Conservation (phyloP, 768 basidiomycete genomes). For the Leccinum incarnatum region DNA sequence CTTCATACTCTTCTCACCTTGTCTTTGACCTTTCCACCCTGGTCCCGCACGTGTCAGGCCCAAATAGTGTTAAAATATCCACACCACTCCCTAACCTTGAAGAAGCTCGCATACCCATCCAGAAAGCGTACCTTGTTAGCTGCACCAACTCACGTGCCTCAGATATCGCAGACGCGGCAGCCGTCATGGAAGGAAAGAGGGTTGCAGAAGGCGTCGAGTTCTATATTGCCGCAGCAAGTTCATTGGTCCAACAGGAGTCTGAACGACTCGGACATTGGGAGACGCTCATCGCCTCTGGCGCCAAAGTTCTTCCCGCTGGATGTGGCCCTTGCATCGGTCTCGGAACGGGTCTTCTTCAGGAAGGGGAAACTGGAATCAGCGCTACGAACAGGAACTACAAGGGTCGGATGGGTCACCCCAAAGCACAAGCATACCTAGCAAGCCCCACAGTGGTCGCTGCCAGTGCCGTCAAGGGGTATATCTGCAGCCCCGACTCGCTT, state of each 20-base stretch:
- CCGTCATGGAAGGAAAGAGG: conserved; percentile 77
- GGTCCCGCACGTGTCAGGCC: conserved; percentile 94
- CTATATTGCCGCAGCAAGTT: conserved; percentile 95
- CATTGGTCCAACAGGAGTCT: conserved; percentile 86
- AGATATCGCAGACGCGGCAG: conserved; percentile 89
- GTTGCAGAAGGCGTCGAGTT: conserved; percentile 92
- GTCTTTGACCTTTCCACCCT: conserved; percentile 91
- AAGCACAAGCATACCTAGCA: conserved; percentile 92
- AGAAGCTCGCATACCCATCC: conserved; percentile 69
- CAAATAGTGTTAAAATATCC: conserved; percentile 97
- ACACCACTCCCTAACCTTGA: conserved; percentile 87
- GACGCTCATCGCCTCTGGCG: conserved; percentile 79
- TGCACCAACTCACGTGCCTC: conserved; percentile 98
- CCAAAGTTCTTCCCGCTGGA: conserved; percentile 89
- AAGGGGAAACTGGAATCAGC: conserved; percentile 94
- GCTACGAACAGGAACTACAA: conserved; percentile 99
- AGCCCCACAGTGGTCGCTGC: conserved; percentile 98
- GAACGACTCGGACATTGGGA: conserved; percentile 89
- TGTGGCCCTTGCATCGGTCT: conserved; percentile 99
- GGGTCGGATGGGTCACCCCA: conserved; percentile 96
- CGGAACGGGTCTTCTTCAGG: conserved; percentile 87
- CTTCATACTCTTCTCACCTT: conserved; percentile 83
- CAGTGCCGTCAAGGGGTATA: conserved; percentile 89
- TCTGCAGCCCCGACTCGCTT: conserved; percentile 75
- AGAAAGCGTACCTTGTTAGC: conserved; percentile 97